A percentile compares a stretch with the other conserved stretches of the same genome.
phyloP scores from a whole-genome alignment of 2,329 filamentous ascomycete species.

The Exophiala spinifera region DNA sequence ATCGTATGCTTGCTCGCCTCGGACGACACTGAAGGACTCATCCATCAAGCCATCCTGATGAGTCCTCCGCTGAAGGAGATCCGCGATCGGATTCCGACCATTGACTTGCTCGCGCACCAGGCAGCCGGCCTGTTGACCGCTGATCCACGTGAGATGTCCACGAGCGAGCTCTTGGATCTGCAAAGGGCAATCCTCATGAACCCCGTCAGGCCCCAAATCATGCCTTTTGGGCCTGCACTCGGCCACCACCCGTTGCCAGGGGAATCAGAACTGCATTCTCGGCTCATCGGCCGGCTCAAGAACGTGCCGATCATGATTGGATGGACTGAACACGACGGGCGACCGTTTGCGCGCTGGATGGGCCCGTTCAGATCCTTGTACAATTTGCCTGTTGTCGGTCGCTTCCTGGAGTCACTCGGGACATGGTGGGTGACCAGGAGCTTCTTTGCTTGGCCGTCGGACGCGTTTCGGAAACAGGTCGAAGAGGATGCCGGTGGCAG shows the following conservation, averaged over 20 bases:
- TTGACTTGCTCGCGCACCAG: neutral
- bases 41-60: constrained; percentile 10
- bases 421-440: constrained; percentile 4
- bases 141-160: constrained; percentile 2
- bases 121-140: neutral
- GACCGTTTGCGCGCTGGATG: neutral
- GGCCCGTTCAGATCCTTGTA: neutral
- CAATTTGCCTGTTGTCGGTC: neutral
- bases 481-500: neutral
- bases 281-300: neutral
- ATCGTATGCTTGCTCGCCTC: constrained; percentile 26
- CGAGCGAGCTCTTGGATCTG: neutral
- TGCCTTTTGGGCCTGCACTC: constrained; percentile 2
- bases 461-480: constrained; percentile 1
- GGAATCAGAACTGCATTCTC: neutral
- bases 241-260: neutral
- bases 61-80: constrained; percentile 2
- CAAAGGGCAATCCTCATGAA: neutral
- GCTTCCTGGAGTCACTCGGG: neutral
- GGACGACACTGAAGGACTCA: neutral
- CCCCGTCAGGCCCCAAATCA: neutral
- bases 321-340: constrained; percentile 2
- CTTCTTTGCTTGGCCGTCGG: constrained; percentile 1
- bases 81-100: neutral
- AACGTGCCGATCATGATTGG: constrained; percentile 1